Percentiles rank a stretch among this genome's conserved stretches.
phyloP scores from a whole-genome alignment of 495 filamentous ascomycete genomes.

The Cryomyces minteri region DNA sequence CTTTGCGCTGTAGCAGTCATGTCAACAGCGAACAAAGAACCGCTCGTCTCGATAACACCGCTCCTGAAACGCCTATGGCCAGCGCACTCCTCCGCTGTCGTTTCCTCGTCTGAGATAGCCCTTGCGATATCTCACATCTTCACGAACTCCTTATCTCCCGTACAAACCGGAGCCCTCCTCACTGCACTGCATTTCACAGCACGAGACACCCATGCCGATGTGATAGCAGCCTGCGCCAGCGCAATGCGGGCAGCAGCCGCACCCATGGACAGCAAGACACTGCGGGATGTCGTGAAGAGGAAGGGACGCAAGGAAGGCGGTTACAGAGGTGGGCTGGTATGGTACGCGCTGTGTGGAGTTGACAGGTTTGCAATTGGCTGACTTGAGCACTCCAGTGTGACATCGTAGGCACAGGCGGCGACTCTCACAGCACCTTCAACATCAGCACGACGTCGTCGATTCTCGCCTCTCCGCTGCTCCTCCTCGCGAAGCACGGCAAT shows the following conservation, averaged over 20 bases:
- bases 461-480: slow-evolving; percentile 61
- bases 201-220: slow-evolving; percentile 54
- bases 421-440: slow-evolving; percentile 94
- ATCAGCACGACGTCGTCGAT: slow-evolving; percentile 90
- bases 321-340: slow-evolving; percentile 31
- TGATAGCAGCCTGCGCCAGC: slow-evolving; percentile 58
- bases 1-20: too few relatives aligned
- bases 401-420: slow-evolving; percentile 94
- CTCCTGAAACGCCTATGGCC: slow-evolving; percentile 67
- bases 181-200: slow-evolving; percentile 79
- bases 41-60: slow-evolving; percentile 36
- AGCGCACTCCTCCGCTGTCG: slow-evolving; percentile 28
- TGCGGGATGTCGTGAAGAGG: slow-evolving; percentile 36
- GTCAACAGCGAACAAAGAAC: too few relatives aligned
- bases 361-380: neutral
- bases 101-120: slow-evolving; percentile 67
- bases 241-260: slow-evolving; percentile 53
- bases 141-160: slow-evolving; percentile 59
- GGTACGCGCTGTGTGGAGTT: slow-evolving; percentile 1
- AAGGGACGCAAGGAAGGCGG: slow-evolving; percentile 41
- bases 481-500: slow-evolving; percentile 91
- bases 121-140: slow-evolving; percentile 77
- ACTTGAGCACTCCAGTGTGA: slow-evolving; percentile 43
- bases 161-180: slow-evolving; percentile 69
- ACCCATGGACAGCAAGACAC: slow-evolving; percentile 38